Conservation (phyloP, 2,329 filamentous ascomycete genomes). For the Alternaria triticina region DNA sequence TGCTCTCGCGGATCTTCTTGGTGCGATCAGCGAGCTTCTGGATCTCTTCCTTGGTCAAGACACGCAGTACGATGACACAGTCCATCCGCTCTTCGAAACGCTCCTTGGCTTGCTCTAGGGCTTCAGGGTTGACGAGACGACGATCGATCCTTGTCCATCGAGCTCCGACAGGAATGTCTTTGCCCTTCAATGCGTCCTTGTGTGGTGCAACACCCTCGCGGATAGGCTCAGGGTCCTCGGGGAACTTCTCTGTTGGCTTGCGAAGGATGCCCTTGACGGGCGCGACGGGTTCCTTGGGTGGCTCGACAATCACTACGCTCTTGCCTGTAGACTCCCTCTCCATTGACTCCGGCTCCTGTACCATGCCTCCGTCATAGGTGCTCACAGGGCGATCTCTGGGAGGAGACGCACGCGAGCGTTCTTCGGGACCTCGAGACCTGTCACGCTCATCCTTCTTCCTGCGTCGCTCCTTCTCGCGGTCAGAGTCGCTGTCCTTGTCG, state of each 20-base stretch:
- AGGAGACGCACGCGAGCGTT: constrained; percentile 33
- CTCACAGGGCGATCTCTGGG: constrained; percentile 35
- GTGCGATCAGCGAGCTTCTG: constrained; percentile 85
- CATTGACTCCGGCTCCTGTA: constrained; percentile 43
- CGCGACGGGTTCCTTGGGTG: constrained; percentile 71
- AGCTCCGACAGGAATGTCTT: constrained; percentile 74
- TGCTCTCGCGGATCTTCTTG: constrained; percentile 71
- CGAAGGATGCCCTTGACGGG: constrained; percentile 82
- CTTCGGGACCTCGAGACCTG: constrained; percentile 33
- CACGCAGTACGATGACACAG: constrained; percentile 89
- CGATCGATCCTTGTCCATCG: constrained; percentile 94
- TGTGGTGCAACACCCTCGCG: constrained; percentile 92
- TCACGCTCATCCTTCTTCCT: constrained; percentile 44
- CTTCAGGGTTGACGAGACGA: constrained; percentile 86
- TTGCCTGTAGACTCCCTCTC: constrained; percentile 36
- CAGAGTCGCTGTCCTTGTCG: constrained; percentile 42
- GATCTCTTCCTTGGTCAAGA: constrained; percentile 87
- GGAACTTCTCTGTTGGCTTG: constrained; percentile 80
- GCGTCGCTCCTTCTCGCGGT: constrained; percentile 44
- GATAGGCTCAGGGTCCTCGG: constrained; percentile 81
- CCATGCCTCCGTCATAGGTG: constrained; percentile 37
- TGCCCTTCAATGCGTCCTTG: constrained; percentile 77
- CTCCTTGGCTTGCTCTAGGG: constrained; percentile 84
- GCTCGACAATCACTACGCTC: constrained; percentile 69
- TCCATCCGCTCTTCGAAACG: constrained; percentile 91